Evolutionary conservation across 805 yeast species (phyloP), one percentile per base, ranked within the genome.

Genomic region (Candida ficus): DNA sequence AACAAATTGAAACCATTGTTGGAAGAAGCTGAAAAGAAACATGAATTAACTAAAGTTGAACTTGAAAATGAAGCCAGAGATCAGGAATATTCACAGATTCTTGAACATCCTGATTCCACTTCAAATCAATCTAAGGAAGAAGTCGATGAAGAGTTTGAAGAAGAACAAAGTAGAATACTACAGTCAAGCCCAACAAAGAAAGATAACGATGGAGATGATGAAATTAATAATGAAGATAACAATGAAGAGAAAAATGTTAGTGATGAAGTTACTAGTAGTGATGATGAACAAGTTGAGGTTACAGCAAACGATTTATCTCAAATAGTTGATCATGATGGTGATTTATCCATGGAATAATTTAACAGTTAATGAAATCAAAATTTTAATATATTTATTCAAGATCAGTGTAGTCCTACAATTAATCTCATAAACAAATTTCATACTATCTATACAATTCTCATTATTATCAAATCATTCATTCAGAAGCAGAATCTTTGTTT

Each of bases 21-120:
- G 17, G 54, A 47, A 12, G 50, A 41, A 5, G 58, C 50, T 2
- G 43, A 48, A 29, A 45, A 40, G 23, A 50, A 31, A 3, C 37
- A 39, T 13, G 47, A 48, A 12, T 45, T 48, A 8, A 17, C 39
- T 9, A 14, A 19, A 4, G 11, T 11, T 14, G 30, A 30, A 21
- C 13, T 26, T n/a, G 33, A 41, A 7, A 46, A 49, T 4, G 48
- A 48, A 22, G 51, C 48, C 0, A 48, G 46, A 5, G 57, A 49
- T 36, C 46, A 47, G 22, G 62, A 58, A 37, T 52, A 45, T 32
- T 50, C 58, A 16, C 53, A 52, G 12, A 56, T 54, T 25, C 16
- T 54, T 37, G 57, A 55, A 35, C 44, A 45, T 14, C 46, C 37
- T n/a, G n/a, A n/a, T n/a, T n/a, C n/a, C n/a, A n/a, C n/a, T n/a